Percentiles rank a stretch among this genome's conserved stretches.
These are phyloP conservation scores for Pharus latifolius DNA, from an alignment of 176 grass and related monocot species.

Conservation along the genomic window DNA sequence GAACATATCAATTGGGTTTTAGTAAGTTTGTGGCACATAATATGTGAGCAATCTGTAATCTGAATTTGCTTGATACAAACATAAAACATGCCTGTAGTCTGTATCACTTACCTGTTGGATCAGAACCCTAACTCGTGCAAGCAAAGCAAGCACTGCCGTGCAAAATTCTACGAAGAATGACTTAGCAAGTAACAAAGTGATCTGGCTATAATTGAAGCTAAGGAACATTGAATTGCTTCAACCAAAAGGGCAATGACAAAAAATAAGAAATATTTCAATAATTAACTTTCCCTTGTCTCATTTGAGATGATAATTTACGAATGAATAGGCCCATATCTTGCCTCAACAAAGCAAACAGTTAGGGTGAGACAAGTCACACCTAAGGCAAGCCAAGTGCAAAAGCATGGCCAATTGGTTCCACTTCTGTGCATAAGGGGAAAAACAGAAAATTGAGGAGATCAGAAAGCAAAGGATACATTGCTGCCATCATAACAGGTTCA, in stretches of 20 bases:
- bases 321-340: too few species aligned
- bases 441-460: background rate
- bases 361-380: background rate
- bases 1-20: background rate
- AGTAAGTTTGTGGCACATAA: background rate
- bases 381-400: background rate
- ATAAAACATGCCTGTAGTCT: slow-evolving; percentile 2
- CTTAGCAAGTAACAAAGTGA: slow-evolving; percentile 81
- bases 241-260: background rate
- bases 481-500: slow-evolving; percentile 80
- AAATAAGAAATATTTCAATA: too few species aligned
- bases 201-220: slow-evolving; percentile 57
- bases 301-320: too few species aligned
- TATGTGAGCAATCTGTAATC: background rate
- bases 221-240: slow-evolving; percentile 25
- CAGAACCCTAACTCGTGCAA: slow-evolving; percentile 63
- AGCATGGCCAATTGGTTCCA: background rate
- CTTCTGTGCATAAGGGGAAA: background rate
- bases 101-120: slow-evolving; percentile 66
- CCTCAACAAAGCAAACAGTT: background rate
- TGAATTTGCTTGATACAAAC: background rate
- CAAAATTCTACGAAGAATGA: slow-evolving; percentile 79
- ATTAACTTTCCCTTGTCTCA: too few species aligned
- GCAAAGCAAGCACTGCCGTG: slow-evolving; percentile 53
- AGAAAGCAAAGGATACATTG: slow-evolving; percentile 67